A percentile compares a stretch with the other conserved stretches of the same genome.
Evolutionary conservation across 768 basidiomycete genomes (phyloP).

Genomic region (Coprinopsis strossmayeri): DNA sequence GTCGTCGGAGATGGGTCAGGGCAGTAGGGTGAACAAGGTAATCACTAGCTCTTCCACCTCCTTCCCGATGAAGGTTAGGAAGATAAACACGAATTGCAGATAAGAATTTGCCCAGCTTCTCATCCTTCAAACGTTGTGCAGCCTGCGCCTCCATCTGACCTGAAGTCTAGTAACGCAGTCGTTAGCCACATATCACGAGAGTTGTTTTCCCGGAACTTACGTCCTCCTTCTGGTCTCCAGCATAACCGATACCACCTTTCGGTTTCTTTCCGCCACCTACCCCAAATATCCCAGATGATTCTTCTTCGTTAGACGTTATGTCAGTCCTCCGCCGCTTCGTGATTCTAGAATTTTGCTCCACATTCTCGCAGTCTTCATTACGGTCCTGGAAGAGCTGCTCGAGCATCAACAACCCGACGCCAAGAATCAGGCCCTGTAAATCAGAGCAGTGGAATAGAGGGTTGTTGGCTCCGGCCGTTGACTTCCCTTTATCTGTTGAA

Average conservation of each 20-base stretch:
- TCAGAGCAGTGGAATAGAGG: slow-evolving; percentile 85
- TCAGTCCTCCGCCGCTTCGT: slow-evolving; percentile 43
- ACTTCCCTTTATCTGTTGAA: slow-evolving; percentile 33
- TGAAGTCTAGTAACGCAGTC: slow-evolving; percentile 50
- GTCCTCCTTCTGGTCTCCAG: slow-evolving; percentile 78
- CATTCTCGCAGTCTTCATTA: slow-evolving; percentile 26
- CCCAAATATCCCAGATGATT: slow-evolving; percentile 33
- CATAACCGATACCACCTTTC: slow-evolving; percentile 84
- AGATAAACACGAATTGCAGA: slow-evolving; percentile 73
- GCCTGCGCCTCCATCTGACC: slow-evolving; percentile 76
- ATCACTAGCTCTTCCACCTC: slow-evolving; percentile 79
- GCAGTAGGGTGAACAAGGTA: slow-evolving; percentile 90
- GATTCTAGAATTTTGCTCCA: slow-evolving; percentile 30
- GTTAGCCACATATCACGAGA: no score
- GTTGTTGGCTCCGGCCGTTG: slow-evolving; percentile 40
- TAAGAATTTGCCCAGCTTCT: slow-evolving; percentile 63
- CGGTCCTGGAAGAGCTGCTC: slow-evolving; percentile 66
- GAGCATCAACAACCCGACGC: slow-evolving; percentile 85
- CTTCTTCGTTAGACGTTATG: slow-evolving; percentile 32
- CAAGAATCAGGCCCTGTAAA: slow-evolving; percentile 83
- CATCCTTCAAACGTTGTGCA: slow-evolving; percentile 69
- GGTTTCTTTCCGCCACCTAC: slow-evolving; percentile 49
- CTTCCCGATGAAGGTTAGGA: slow-evolving; percentile 69
- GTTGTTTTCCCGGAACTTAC: slow-evolving; percentile 42
- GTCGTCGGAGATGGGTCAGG: slow-evolving; percentile 82